phyloP scores from a whole-genome alignment of 306 rosid species.

The Begonia loranthoides region DNA sequence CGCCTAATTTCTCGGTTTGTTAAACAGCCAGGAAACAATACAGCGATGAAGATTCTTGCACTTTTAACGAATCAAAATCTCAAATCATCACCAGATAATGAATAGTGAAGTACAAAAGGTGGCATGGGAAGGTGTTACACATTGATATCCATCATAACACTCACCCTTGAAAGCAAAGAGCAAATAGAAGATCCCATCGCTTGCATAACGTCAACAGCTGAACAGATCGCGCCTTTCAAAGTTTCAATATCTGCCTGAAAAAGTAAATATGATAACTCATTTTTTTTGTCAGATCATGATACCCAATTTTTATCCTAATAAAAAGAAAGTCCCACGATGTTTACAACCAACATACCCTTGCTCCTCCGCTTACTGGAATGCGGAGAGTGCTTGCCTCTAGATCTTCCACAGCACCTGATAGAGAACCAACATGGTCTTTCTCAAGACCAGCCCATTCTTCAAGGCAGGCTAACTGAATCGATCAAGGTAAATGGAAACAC shows the following conservation, averaged over 20 bases:
- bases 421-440: slow-evolving; percentile 54
- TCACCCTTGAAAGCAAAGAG: slow-evolving; percentile 66
- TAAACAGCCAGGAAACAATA: too few species aligned
- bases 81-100: too few species aligned
- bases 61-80: too few species aligned
- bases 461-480: slow-evolving; percentile 64
- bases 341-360: slow-evolving; percentile 41
- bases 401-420: slow-evolving; percentile 78
- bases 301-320: slow-evolving; percentile 8
- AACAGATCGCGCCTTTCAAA: slow-evolving; percentile 73
- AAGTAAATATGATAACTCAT: slow-evolving; percentile 7
- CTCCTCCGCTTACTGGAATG: slow-evolving; percentile 81
- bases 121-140: neutral
- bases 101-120: too few species aligned
- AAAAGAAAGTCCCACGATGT: slow-evolving; percentile 9
- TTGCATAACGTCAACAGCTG: slow-evolving; percentile 82
- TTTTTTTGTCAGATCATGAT: neutral
- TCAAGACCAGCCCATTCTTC: slow-evolving; percentile 81
- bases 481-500: slow-evolving; percentile 20
- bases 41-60: too few species aligned
- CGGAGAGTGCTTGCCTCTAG: slow-evolving; percentile 92
- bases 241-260: slow-evolving; percentile 76
- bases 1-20: too few species aligned
- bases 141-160: slow-evolving; percentile 4
- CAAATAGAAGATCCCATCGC: slow-evolving; percentile 78